Conservation (phyloP, 768 basidiomycete species). For the Dioszegia aurantiaca region DNA sequence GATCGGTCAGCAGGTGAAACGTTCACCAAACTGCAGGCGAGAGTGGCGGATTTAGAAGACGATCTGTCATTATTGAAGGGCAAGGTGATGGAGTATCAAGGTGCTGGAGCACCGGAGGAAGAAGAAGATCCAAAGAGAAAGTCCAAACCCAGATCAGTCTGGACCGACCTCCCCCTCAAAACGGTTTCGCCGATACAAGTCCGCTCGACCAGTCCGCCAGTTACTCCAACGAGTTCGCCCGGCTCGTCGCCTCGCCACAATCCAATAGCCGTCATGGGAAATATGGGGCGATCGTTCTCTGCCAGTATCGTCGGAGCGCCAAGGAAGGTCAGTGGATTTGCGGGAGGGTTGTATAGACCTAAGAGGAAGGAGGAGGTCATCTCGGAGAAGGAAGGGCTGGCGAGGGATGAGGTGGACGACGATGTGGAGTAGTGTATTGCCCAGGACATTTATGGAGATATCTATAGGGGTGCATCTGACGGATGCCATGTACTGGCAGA, state of each 20-base stretch:
- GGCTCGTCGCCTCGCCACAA: neutral
- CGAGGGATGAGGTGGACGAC: conserved; percentile 1
- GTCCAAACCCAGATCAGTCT: neutral
- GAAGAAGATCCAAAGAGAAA: conserved; percentile 3
- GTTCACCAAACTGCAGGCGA: conserved; percentile 23
- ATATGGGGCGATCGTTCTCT: conserved; percentile 36
- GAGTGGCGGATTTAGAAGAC: conserved; percentile 40
- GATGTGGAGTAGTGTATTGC: conserved; percentile 8
- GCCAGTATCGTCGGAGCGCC: conserved; percentile 37
- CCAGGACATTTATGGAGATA: neutral
- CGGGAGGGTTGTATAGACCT: conserved; percentile 14
- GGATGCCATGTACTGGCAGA: no score
- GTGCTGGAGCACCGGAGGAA: conserved; percentile 17
- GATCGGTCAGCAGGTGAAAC: conserved; percentile 17
- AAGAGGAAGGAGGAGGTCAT: conserved; percentile 2
- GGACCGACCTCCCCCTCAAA: conserved; percentile 2
- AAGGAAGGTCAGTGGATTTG: conserved; percentile 28
- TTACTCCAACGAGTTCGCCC: neutral
- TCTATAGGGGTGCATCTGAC: neutral
- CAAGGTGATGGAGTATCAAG: conserved; percentile 35
- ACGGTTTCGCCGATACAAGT: conserved; percentile 3
- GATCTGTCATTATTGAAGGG: conserved; percentile 44
- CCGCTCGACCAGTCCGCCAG: neutral
- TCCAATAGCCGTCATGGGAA: conserved; percentile 26
- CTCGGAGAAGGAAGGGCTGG: neutral